phyloP scores from a whole-genome alignment of 495 filamentous ascomycete species.

The Aspergillus affinis region DNA sequence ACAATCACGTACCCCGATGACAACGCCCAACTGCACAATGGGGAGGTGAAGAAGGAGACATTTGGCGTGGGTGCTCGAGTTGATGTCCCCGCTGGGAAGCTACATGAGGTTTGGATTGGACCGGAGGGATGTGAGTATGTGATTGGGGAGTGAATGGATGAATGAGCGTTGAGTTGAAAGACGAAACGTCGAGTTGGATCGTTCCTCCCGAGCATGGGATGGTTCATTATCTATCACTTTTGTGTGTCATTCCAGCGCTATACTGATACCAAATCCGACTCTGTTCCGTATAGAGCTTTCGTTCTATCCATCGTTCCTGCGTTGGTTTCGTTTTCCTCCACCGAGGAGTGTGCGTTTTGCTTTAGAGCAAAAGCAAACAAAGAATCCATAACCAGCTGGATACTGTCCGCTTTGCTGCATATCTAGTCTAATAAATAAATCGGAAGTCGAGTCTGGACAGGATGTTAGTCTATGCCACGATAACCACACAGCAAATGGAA shows the following conservation, averaged over 20 bases:
- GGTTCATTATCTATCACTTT: background rate
- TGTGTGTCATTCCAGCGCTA: background rate
- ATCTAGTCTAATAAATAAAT: slow-evolving; percentile 44
- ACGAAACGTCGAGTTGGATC: background rate
- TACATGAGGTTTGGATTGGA: slow-evolving; percentile 87
- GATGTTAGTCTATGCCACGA: background rate
- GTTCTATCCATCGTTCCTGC: background rate
- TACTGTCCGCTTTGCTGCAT: background rate
- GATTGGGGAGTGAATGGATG: slow-evolving; percentile 63
- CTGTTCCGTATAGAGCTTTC: background rate
- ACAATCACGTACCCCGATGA: slow-evolving; percentile 76
- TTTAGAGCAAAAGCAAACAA: background rate
- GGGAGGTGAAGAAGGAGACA: slow-evolving; percentile 57
- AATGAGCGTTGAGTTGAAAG: background rate
- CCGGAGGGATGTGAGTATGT: slow-evolving; percentile 77
- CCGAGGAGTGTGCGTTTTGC: background rate
- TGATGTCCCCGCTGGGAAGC: slow-evolving; percentile 70
- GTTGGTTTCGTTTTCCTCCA: background rate
- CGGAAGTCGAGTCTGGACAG: slow-evolving; percentile 50
- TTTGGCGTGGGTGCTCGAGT: slow-evolving; percentile 66
- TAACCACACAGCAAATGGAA: too few relatives aligned
- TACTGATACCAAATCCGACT: background rate
- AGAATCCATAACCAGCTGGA: slow-evolving; percentile 10
- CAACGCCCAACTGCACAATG: slow-evolving; percentile 36
- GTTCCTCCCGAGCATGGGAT: background rate